Percentiles rank a stretch among this genome's conserved stretches.
Conservation (phyloP, 495 filamentous ascomycete species). For the Aspergillus steynii region DNA sequence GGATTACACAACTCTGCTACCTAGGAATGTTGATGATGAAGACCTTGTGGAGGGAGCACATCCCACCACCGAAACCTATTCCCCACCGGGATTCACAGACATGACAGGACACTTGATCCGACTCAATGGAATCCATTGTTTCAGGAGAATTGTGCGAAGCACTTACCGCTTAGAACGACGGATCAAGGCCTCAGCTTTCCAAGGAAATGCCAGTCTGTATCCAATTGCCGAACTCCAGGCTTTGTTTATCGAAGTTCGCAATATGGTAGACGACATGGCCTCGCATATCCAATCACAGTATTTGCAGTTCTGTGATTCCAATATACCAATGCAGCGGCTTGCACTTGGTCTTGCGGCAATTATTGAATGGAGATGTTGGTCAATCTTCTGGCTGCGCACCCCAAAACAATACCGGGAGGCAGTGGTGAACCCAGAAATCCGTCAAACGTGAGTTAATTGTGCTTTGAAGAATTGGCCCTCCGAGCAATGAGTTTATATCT, state of each 20-base stretch:
- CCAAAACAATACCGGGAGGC: background rate
- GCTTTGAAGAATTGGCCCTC: background rate
- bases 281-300: background rate
- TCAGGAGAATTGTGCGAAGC: background rate
- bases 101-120: background rate
- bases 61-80: background rate
- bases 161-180: background rate
- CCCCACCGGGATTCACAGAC: background rate
- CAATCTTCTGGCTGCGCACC: background rate
- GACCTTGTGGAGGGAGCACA: background rate
- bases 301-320: background rate
- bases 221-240: background rate
- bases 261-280: background rate
- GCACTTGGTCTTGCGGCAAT: background rate
- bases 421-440: background rate
- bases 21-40: background rate
- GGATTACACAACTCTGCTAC: background rate
- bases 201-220: background rate
- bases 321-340: background rate
- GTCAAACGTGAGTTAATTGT: background rate
- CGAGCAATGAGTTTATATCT: background rate
- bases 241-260: background rate
- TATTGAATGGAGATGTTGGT: background rate
- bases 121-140: background rate
- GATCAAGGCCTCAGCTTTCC: background rate